phyloP scores from a whole-genome alignment of 2,329 filamentous ascomycete species.

The Didymella arachidicola region DNA sequence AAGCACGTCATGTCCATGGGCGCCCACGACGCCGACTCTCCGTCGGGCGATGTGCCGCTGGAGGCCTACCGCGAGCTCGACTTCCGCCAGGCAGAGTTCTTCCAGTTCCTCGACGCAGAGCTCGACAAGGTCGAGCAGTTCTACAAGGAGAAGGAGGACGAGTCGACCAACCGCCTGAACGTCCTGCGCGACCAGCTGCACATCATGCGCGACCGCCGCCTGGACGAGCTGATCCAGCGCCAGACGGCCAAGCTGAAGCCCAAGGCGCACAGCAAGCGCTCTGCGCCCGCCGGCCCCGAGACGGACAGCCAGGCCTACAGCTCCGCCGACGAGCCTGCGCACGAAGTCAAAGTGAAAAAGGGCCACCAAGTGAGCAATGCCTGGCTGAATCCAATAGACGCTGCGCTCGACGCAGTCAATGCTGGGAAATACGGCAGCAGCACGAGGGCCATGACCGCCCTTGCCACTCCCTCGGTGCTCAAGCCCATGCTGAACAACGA shows the following conservation, averaged over 20 bases:
- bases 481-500: slow-evolving; percentile 43
- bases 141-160: slow-evolving; percentile 85
- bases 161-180: slow-evolving; percentile 75
- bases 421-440: slow-evolving; percentile 63
- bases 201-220: slow-evolving; percentile 86
- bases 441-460: slow-evolving; percentile 54
- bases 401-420: slow-evolving; percentile 52
- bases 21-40: slow-evolving; percentile 49
- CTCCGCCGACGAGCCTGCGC: slow-evolving; percentile 33
- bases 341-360: slow-evolving; percentile 26
- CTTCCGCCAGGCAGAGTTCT: slow-evolving; percentile 82
- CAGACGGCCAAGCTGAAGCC: slow-evolving; percentile 48
- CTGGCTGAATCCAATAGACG: slow-evolving; percentile 51
- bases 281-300: slow-evolving; percentile 20
- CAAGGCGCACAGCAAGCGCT: slow-evolving; percentile 34
- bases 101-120: slow-evolving; percentile 81
- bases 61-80: slow-evolving; percentile 71
- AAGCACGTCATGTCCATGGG: slow-evolving; percentile 55
- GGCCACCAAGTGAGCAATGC: slow-evolving; percentile 26
- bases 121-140: slow-evolving; percentile 92
- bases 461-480: slow-evolving; percentile 53
- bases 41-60: slow-evolving; percentile 58
- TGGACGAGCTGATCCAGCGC: slow-evolving; percentile 71
- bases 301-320: slow-evolving; percentile 30
- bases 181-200: slow-evolving; percentile 84